Percentiles rank a stretch among this genome's conserved stretches.
Conservation (phyloP, 1,139 yeast species). For the Kluyveromyces sp. region DNA sequence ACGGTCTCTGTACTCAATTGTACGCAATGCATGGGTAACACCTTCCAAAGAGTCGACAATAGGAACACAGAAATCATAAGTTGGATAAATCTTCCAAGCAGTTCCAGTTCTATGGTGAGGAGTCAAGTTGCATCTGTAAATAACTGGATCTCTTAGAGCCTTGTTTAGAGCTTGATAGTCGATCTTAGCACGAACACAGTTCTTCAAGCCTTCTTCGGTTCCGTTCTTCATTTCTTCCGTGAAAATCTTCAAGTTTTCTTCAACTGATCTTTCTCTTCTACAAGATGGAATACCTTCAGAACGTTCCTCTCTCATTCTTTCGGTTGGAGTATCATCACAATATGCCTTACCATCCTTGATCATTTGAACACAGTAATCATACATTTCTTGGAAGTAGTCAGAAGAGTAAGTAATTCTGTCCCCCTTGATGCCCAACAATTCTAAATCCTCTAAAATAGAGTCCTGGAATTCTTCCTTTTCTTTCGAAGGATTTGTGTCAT, state of each 20-base stretch:
- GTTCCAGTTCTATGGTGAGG: slow-evolving; percentile 96
- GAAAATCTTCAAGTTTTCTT: slow-evolving; percentile 80
- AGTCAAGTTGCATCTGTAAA: slow-evolving; percentile 90
- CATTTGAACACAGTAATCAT: slow-evolving; percentile 71
- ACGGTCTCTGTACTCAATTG: slow-evolving; percentile 96
- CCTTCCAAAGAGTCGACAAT: slow-evolving; percentile 92
- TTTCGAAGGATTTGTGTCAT: slow-evolving; percentile 94
- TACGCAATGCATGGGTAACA: slow-evolving; percentile 93
- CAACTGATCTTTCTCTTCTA: slow-evolving; percentile 85
- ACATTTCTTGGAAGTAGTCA: slow-evolving; percentile 86
- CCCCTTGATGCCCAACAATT: slow-evolving; percentile 83
- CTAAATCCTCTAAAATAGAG: slow-evolving; percentile 83
- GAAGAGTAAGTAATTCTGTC: slow-evolving; percentile 83
- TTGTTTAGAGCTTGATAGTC: slow-evolving; percentile 85
- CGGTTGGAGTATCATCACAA: slow-evolving; percentile 92
- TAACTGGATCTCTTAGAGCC: slow-evolving; percentile 93
- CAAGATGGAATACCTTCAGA: slow-evolving; percentile 90
- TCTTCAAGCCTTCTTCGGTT: slow-evolving; percentile 80
- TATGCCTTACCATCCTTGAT: slow-evolving; percentile 94
- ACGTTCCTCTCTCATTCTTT: slow-evolving; percentile 95
- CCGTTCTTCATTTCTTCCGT: slow-evolving; percentile 87
- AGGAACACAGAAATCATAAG: slow-evolving; percentile 97
- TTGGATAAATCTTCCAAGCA: slow-evolving; percentile 91
- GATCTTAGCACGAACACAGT: slow-evolving; percentile 92
- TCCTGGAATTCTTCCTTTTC: slow-evolving; percentile 91